Base-by-base conservation (phyloP, 2,329 filamentous ascomycete species). In the Reticulascus tulasneorum region DNA sequence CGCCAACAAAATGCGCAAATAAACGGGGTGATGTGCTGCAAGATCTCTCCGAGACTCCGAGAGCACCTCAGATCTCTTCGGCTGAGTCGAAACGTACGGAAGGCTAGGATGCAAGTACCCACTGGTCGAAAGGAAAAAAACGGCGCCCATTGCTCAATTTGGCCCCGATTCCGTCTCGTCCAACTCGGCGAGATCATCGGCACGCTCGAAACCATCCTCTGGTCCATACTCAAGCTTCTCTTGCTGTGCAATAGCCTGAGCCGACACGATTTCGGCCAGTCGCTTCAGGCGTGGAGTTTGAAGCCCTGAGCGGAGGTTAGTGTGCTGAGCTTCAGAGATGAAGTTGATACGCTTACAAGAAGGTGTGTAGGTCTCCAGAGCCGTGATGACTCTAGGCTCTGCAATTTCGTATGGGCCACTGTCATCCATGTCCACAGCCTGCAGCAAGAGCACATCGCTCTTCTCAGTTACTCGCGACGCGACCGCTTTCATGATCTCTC, bases 401-500 rank as follows among this genome's bases (percentile, higher is more conserved):
- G 93, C 93, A 61, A 98, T 98, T 64, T 97, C 93, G 56, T 98
- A 98, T 18, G 91, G 93, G 17, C 93, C 93, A 52, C 88, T 95
- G 66, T 98, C 93, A 56, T 98, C 93, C 90, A 98, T 96, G 61
- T 98, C 93, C 40, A 98, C 90, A 31, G 93, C 89, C 40, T 91
- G 85, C 29, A 98, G 74, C 38, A 98, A 79, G 34, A 98, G 75
- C 4, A 97, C 90, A 52, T 97, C 93, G 53, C 89, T 94, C 81
- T 98, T 98, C 69, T 98, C 93, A 2, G 91, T 97, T 29, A 98
- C 93, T 35, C 90, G 79, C 24, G 89, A 95, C 7, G 94, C 93
- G 35, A 98, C 94, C 7, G 93, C 93, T 70, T 98, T 98, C 93
- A 98, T 98, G 58, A 98, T 98, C 62, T 98, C 93, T 58, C 91